A percentile compares a stretch with the other conserved stretches of the same genome.
phyloP scores from a whole-genome alignment of 2,329 filamentous ascomycete genomes.

The Nemania sp. region DNA sequence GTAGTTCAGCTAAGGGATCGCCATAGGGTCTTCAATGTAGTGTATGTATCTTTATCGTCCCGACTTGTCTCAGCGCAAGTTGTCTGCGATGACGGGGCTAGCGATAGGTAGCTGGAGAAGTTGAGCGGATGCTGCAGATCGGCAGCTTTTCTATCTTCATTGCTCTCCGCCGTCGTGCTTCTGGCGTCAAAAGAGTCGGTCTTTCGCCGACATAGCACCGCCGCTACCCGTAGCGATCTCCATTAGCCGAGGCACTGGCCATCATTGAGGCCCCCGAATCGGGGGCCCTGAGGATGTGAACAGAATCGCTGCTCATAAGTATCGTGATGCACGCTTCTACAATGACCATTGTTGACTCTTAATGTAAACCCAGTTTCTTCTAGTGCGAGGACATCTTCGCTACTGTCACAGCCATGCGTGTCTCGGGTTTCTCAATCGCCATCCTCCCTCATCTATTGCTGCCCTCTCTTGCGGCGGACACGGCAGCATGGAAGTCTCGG shows the following conservation, averaged over 20 bases:
- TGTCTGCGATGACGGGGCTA: not conserved
- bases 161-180: slow-evolving; percentile 2
- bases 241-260: slow-evolving; percentile 9
- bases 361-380: no score
- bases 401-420: slow-evolving; percentile 23
- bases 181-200: not conserved
- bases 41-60: not conserved
- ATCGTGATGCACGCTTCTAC: not conserved
- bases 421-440: slow-evolving; percentile 15
- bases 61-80: not conserved
- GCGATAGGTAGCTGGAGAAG: not conserved
- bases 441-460: slow-evolving; percentile 26
- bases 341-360: no score
- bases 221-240: slow-evolving; percentile 3
- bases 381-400: no score
- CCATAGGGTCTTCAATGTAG: not conserved
- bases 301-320: not conserved
- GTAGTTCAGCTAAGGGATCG: not conserved
- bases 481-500: slow-evolving; percentile 55
- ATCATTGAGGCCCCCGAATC: not conserved
- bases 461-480: slow-evolving; percentile 40
- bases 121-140: not conserved
- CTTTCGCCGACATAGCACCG: slow-evolving; percentile 10
- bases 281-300: not conserved
- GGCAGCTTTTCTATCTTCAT: slow-evolving; percentile 1